A percentile compares a stretch with the other conserved stretches of the same genome.
These are phyloP conservation scores for Fusarium verticillioides DNA, from an alignment of 2,329 filamentous ascomycete genomes.

Conservation along the genomic window DNA sequence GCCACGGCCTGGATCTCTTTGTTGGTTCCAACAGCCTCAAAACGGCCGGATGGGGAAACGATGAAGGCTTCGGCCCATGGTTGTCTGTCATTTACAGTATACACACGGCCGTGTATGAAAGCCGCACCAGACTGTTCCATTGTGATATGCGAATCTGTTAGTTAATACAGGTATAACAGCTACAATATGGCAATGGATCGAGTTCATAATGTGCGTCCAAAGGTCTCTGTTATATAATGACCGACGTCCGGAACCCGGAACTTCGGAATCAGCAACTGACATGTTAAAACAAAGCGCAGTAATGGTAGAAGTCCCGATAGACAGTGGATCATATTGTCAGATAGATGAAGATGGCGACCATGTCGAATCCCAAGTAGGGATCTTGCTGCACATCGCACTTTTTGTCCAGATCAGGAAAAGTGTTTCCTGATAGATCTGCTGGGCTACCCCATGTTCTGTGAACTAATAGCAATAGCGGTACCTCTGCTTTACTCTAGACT, in stretches of 20 bases:
- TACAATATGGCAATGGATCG: no score
- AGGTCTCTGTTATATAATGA: neutral
- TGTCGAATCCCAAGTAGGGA: no score
- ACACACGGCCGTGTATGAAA: neutral
- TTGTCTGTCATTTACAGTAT: neutral
- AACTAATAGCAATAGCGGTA: no score
- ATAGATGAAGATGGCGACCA: no score
- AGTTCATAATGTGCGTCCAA: neutral
- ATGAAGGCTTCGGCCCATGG: neutral
- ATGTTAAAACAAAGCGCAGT: neutral
- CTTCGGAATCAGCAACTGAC: neutral
- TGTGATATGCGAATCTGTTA: accelerated
- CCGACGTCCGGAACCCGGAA: neutral
- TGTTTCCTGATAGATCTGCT: no score
- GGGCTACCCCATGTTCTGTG: no score
- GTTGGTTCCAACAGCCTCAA: neutral
- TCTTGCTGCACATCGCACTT: neutral
- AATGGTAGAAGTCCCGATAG: accelerated
- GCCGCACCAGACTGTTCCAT: neutral
- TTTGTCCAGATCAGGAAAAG: neutral
- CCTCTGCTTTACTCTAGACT: no score
- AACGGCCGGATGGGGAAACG: neutral
- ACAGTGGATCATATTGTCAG: neutral
- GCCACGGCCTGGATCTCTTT: neutral
- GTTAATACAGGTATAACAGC: neutral